These are phyloP conservation scores for Chlorella ohadii DNA, from an alignment of 139 green algal species.

Conservation along the genomic window DNA sequence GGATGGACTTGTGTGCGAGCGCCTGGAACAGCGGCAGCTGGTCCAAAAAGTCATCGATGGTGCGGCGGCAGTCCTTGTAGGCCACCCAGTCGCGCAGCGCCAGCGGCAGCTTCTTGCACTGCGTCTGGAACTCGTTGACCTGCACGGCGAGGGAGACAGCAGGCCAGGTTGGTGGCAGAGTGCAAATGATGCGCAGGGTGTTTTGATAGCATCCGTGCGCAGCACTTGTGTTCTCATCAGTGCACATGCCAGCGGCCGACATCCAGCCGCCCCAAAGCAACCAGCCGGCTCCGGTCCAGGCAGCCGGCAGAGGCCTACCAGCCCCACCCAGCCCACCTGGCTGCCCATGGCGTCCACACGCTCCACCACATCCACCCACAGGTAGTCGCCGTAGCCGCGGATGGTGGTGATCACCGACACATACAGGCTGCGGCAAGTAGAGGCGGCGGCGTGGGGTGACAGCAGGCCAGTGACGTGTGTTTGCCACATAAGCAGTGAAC, in stretches of 20 bases:
- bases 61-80: constrained; percentile 87
- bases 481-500: no score
- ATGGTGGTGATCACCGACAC: constrained; percentile 92
- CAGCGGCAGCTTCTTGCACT: constrained; percentile 87
- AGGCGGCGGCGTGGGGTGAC: neutral
- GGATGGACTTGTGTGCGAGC: constrained; percentile 47
- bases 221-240: no score
- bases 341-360: constrained; percentile 90
- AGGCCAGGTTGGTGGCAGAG: neutral
- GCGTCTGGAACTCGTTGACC: constrained; percentile 61
- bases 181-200: no score
- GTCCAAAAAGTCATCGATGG: constrained; percentile 93
- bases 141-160: neutral
- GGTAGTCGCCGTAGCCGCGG: constrained; percentile 84
- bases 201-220: no score
- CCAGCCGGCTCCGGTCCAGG: no score
- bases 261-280: no score
- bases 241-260: no score
- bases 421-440: constrained; percentile 78
- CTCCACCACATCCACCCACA: constrained; percentile 92
- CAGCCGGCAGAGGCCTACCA: no score
- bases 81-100: constrained; percentile 90
- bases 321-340: constrained; percentile 51
- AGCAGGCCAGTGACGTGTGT: neutral
- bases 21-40: constrained; percentile 90